phyloP scores from a whole-genome alignment of 305 asterid species.

The Rubia occidens region DNA sequence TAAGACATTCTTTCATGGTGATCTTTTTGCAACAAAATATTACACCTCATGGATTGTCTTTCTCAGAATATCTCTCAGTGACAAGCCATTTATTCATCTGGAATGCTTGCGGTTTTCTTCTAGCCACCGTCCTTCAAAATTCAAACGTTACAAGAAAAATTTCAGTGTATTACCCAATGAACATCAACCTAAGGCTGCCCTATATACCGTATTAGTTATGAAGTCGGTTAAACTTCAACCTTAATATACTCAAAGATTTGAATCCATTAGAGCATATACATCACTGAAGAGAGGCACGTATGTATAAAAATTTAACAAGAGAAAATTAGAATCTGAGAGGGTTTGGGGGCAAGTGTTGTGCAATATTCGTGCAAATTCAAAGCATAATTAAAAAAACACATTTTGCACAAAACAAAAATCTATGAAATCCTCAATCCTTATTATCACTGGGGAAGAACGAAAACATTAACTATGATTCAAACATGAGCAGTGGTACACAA shows the following conservation, averaged over 20 bases:
- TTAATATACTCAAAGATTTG: not conserved
- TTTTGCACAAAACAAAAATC: too few relatives aligned
- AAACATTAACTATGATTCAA: too few relatives aligned
- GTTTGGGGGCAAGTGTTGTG: too few relatives aligned
- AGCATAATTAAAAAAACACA: too few relatives aligned
- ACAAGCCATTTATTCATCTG: conserved; percentile 1
- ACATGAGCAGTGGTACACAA: too few relatives aligned
- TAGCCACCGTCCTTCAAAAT: conserved; percentile 36
- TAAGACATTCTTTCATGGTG: conserved; percentile 53
- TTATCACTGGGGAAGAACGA: too few relatives aligned
- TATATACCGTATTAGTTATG: not conserved
- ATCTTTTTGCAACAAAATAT: conserved; percentile 59
- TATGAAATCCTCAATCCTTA: too few relatives aligned
- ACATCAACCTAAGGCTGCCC: not conserved
- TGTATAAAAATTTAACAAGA: too few relatives aligned
- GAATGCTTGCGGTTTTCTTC: conserved; percentile 23
- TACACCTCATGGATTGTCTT: conserved; percentile 63
- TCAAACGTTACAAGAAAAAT: conserved; percentile 17
- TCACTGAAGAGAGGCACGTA: too few relatives aligned
- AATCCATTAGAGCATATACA: not conserved
- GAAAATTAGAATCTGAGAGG: too few relatives aligned
- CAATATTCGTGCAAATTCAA: too few relatives aligned
- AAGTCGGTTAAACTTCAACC: not conserved
- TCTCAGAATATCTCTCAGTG: conserved; percentile 36
- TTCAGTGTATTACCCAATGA: not conserved